A percentile compares a stretch with the other conserved stretches of the same genome.
Conservation (phyloP, 495 filamentous ascomycete genomes). For the Cryomyces minteri region DNA sequence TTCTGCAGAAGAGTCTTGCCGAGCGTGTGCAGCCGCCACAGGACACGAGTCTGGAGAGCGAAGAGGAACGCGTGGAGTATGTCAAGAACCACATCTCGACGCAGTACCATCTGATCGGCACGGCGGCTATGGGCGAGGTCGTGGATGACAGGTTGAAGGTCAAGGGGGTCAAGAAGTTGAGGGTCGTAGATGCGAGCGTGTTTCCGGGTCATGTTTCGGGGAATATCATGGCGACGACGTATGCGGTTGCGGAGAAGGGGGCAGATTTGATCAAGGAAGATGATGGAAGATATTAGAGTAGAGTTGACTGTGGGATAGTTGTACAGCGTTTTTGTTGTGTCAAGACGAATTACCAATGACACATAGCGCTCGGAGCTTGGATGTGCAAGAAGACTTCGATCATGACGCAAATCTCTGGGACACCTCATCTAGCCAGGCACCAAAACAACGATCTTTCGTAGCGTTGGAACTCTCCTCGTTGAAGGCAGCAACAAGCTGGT, state of each 20-base stretch:
- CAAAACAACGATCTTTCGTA: too few species aligned
- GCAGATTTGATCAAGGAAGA: constrained; percentile 12
- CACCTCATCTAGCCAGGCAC: too few species aligned
- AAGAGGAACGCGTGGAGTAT: constrained; percentile 9
- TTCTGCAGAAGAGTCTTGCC: constrained; percentile 8
- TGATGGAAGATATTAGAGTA: neutral
- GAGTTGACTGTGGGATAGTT: too few species aligned
- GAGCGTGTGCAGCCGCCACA: constrained; percentile 7
- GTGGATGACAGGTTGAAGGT: constrained; percentile 17
- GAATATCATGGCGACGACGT: constrained; percentile 12
- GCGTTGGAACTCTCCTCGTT: too few species aligned
- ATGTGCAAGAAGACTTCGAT: too few species aligned
- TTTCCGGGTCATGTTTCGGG: constrained; percentile 9
- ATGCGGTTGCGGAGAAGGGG: constrained; percentile 12
- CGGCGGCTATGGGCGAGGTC: constrained; percentile 18
- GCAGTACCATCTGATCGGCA: constrained; percentile 17
- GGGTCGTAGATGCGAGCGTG: constrained; percentile 19
- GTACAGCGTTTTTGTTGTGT: too few species aligned
- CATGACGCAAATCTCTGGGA: too few species aligned
- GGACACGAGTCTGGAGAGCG: constrained; percentile 5
- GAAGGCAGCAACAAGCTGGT: too few species aligned
- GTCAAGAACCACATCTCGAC: constrained; percentile 10
- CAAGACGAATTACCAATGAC: too few species aligned
- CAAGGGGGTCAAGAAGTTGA: constrained; percentile 10
- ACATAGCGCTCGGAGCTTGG: too few species aligned